These are phyloP conservation scores for Tylopilus vinaceipallidus DNA, from an alignment of 768 basidiomycete genomes.

Conservation along the genomic window DNA sequence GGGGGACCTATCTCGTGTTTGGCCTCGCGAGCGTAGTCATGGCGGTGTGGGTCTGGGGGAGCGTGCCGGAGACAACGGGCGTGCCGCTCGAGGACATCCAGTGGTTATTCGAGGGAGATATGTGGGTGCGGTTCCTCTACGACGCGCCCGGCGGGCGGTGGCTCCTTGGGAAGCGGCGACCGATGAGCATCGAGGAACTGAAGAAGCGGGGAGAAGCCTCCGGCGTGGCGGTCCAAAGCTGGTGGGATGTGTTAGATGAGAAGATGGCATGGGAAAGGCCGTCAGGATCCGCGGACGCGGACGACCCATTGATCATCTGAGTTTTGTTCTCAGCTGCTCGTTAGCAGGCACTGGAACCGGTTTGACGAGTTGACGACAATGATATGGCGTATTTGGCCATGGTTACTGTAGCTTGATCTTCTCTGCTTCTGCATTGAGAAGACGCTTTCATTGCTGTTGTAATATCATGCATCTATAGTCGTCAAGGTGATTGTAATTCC, in stretches of 20 bases:
- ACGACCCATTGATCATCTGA: conserved; percentile 9
- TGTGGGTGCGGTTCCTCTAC: conserved; percentile 28
- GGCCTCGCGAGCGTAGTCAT: conserved; percentile 31
- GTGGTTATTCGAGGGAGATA: conserved; percentile 33
- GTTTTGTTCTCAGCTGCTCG: not conserved
- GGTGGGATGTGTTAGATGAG: conserved; percentile 1
- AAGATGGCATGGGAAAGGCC: not conserved
- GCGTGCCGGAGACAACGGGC: conserved; percentile 41
- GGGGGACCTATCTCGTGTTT: conserved; percentile 35
- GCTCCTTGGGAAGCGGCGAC: conserved; percentile 24
- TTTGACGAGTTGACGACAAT: not conserved
- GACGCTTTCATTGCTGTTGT: too few relatives aligned
- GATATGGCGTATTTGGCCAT: not conserved
- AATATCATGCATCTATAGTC: too few relatives aligned
- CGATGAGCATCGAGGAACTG: conserved; percentile 27
- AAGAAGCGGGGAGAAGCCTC: conserved; percentile 5
- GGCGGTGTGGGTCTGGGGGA: conserved; percentile 34
- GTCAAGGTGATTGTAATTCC: not conserved
- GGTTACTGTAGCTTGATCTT: not conserved
- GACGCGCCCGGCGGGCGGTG: conserved; percentile 35
- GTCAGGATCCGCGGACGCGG: not conserved
- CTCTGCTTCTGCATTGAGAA: too few relatives aligned
- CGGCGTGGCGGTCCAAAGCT: too few relatives aligned
- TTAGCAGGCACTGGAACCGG: not conserved
- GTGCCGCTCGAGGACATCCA: conserved; percentile 39